A percentile compares a stretch with the other conserved stretches of the same genome.
phyloP scores from a whole-genome alignment of 2,329 filamentous ascomycete genomes.

The Fusarium stilboides region DNA sequence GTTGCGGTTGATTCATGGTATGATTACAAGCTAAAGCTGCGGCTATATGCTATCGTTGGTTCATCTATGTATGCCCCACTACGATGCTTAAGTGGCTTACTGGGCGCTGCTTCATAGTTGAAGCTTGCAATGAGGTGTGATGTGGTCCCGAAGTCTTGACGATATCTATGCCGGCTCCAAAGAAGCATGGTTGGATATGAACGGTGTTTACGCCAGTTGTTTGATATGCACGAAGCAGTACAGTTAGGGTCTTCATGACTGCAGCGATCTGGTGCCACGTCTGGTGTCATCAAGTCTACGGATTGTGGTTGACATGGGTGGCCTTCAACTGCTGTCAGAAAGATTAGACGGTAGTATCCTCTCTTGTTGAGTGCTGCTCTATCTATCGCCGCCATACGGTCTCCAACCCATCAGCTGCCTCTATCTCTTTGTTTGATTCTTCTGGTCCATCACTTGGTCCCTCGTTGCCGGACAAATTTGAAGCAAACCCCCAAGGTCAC shows the following conservation, averaged over 20 bases:
- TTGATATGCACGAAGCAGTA: neutral
- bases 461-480: slow-evolving; percentile 17
- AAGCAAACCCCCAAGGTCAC: slow-evolving; percentile 1
- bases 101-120: slow-evolving; percentile 2
- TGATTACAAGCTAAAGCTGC: neutral
- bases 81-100: neutral
- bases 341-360: neutral
- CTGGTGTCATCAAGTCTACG: neutral
- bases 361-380: neutral
- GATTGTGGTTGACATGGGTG: neutral
- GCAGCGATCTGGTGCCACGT: neutral
- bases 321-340: neutral
- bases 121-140: slow-evolving; percentile 1
- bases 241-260: neutral
- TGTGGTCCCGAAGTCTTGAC: neutral
- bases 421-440: slow-evolving; percentile 42
- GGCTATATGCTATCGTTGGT: neutral
- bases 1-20: neutral
- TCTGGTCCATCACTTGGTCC: slow-evolving; percentile 14
- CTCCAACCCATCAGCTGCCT: neutral
- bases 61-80: neutral
- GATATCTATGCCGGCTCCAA: neutral
- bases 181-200: neutral
- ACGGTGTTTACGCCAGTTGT: neutral
- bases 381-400: neutral